Conservation (phyloP, 1,284 basidiomycete genomes). For the Golubevia pallescens region DNA sequence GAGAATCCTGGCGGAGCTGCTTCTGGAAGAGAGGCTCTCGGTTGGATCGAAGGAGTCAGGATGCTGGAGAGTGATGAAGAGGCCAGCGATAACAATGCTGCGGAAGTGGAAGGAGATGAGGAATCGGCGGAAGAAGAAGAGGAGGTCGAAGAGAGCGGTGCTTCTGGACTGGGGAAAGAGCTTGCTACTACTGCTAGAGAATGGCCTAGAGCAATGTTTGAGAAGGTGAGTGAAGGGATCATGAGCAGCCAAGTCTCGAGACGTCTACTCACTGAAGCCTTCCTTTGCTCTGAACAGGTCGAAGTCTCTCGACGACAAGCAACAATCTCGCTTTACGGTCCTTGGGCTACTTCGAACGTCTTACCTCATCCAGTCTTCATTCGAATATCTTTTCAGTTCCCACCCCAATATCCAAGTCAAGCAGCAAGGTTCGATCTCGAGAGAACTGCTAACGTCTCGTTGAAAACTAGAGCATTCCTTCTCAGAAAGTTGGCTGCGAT, state of each 20-base stretch:
- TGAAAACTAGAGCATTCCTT: conserved; percentile 49
- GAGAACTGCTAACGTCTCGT: conserved; percentile 41
- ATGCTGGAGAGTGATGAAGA: conserved; percentile 24
- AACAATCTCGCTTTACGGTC: conserved; percentile 49
- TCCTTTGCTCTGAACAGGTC: conserved; percentile 8
- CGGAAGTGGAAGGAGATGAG: background rate
- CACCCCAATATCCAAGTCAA: conserved; percentile 35
- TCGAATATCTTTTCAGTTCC: conserved; percentile 47
- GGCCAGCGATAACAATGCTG: conserved; percentile 7
- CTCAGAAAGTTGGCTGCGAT: conserved; percentile 16
- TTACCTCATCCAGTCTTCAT: conserved; percentile 35
- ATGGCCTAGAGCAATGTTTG: conserved; percentile 36
- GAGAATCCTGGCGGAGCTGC: conserved; percentile 1
- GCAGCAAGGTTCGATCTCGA: conserved; percentile 53
- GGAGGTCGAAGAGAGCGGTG: conserved; percentile 20
- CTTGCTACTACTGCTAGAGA: conserved; percentile 41
- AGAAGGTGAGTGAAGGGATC: conserved; percentile 21
- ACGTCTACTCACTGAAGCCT: background rate
- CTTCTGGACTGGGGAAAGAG: conserved; percentile 35
- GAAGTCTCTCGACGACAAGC: conserved; percentile 44
- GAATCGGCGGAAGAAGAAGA: conserved; percentile 15
- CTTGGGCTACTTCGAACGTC: conserved; percentile 29
- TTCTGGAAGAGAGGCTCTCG: conserved; percentile 23
- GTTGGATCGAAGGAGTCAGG: conserved; percentile 41
- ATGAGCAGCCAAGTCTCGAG: background rate